These are phyloP conservation scores for Blastobotrys buckinghamii DNA, from an alignment of 1,139 yeast species.

Conservation along the genomic window DNA sequence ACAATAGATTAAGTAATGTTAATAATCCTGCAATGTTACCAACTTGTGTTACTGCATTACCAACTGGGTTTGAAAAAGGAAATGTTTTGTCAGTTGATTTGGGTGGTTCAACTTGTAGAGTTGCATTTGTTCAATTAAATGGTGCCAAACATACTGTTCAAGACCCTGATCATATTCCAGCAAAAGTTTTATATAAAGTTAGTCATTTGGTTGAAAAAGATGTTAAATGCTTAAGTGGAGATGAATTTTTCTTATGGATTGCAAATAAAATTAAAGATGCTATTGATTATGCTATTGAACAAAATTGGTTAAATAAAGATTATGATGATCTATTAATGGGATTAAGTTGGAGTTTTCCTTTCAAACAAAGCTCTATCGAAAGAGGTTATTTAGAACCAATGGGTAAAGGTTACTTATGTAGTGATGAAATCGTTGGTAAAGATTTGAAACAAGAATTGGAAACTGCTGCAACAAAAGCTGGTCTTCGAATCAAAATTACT, in stretches of 20 bases:
- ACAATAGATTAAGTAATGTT: conserved; percentile 12
- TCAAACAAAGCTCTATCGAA: conserved; percentile 46
- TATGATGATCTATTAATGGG: conserved; percentile 33
- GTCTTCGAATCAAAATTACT: conserved; percentile 52
- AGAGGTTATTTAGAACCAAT: conserved; percentile 73
- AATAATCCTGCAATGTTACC: conserved; percentile 54
- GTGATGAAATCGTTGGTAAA: conserved; percentile 62
- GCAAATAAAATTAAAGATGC: conserved; percentile 51
- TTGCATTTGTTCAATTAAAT: conserved; percentile 63
- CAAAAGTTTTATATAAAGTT: conserved; percentile 26
- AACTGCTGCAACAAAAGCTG: conserved; percentile 50
- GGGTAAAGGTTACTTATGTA: conserved; percentile 83
- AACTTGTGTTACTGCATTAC: conserved; percentile 63
- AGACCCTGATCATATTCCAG: conserved; percentile 46
- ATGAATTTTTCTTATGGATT: conserved; percentile 53
- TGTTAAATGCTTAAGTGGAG: conserved; percentile 40
- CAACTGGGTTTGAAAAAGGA: conserved; percentile 78
- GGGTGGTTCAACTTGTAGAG: conserved; percentile 84
- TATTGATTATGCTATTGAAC: conserved; percentile 49
- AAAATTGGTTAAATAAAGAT: conserved; percentile 29
- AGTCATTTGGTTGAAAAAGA: conserved; percentile 20
- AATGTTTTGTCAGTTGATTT: conserved; percentile 73
- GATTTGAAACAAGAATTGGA: conserved; percentile 64
- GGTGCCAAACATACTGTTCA: conserved; percentile 45
- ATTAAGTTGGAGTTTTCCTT: conserved; percentile 32